Base-by-base conservation (phyloP, 768 basidiomycete genomes). In the Trametes sanguinea region DNA sequence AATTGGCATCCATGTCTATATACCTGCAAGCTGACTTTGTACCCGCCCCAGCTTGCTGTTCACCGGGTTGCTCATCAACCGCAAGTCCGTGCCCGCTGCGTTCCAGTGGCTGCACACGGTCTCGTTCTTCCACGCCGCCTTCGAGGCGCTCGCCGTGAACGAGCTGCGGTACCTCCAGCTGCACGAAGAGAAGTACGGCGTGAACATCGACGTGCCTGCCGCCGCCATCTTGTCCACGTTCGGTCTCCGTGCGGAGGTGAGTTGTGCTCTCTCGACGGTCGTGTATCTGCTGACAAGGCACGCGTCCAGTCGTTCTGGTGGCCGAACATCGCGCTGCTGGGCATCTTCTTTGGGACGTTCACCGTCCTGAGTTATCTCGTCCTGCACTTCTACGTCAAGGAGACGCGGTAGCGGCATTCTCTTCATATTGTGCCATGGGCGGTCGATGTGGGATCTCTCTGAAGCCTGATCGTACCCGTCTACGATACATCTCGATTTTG, bases 61-160 rank as follows among this genome's bases (percentile, higher is more conserved):
- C 75, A 96, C 96, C 6, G 97, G 97, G 4, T 77, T 98, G 58
- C 80, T 98, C 63, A 94, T 99, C 77, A 99, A 98, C 75, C 88
- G 94, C 51, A 91, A 95, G 62, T 89, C 89, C 30, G 85, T 98
- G 11, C 80, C 85, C 0, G 80, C 81, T 0, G 81, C 78, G 40
- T 78, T 97, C 52, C 86, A 84, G 60, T 97, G 94, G 92, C 77
- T 99, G 61, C 91, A 95, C 71, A 94, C 90, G 0, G 71, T 92
- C 6, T 97, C 95, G 5, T 98, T 98, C 82, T 99, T 97, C 88
- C 97, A 99, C 77, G 96, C 97, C 27, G 97, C 93, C 0, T 98
- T 95, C 67, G 97, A 99, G 76, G 95, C 92, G 0, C 82, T 99
- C 42, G 88, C 95, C n/a, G 97, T 99, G 60, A 99, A 98, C 72